A percentile compares a stretch with the other conserved stretches of the same genome.
These are phyloP conservation scores for Lyophyllum atratum DNA, from an alignment of 768 basidiomycete genomes.

Conservation along the genomic window DNA sequence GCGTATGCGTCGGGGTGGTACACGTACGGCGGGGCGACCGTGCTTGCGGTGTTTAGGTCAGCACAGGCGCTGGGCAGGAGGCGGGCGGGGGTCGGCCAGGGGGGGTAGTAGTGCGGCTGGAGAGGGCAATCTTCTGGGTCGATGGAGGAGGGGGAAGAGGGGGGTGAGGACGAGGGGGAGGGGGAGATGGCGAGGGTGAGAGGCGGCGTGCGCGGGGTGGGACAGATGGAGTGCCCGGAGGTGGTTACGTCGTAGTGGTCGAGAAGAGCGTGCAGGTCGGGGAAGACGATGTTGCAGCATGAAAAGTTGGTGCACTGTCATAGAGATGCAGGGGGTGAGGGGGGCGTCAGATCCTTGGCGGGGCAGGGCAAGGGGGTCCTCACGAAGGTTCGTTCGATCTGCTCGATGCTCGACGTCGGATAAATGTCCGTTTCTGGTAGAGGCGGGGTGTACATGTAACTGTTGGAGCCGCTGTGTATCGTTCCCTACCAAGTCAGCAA, in stretches of 20 bases:
- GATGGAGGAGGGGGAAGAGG: constrained; percentile 8
- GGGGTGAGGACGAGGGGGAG: constrained; percentile 5
- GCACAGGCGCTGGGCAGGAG: not conserved
- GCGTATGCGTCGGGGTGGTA: constrained; percentile 13
- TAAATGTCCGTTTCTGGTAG: constrained; percentile 4
- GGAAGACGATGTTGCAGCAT: constrained; percentile 43
- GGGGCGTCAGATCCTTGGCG: not conserved
- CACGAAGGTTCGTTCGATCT: constrained; percentile 20
- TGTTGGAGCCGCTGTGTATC: too few relatives aligned
- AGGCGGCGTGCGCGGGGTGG: constrained; percentile 17
- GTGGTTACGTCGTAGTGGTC: constrained; percentile 40
- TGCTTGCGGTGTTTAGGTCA: not conserved
- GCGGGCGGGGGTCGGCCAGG: not conserved
- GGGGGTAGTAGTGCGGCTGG: not conserved
- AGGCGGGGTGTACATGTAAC: not conserved
- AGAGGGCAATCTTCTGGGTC: not conserved
- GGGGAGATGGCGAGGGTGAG: not conserved
- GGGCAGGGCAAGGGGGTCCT: not conserved
- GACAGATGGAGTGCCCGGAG: not conserved
- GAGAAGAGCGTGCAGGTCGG: constrained; percentile 46
- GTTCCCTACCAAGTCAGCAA: too few relatives aligned
- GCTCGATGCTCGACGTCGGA: constrained; percentile 12
- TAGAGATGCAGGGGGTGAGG: not conserved
- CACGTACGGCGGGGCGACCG: not conserved
- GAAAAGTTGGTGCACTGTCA: constrained; percentile 35